Base-by-base conservation (phyloP, 306 rosid genomes). In the Spatholobus suberectus region DNA sequence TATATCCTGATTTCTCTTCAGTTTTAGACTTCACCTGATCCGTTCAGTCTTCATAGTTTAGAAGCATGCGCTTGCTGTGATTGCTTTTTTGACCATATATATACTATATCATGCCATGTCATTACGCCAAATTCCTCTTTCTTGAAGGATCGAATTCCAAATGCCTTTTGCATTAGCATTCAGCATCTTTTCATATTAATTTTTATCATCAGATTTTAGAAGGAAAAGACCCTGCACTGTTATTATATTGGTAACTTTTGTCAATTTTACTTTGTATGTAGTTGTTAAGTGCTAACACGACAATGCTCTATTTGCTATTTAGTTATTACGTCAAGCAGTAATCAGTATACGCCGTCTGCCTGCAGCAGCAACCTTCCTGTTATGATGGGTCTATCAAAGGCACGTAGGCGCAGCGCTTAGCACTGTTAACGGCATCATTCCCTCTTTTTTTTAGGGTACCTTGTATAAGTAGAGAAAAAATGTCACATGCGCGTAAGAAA, bases 11-110 rank as follows among this genome's bases (percentile, higher is more conserved):
- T 8, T 63, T 63, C 68, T 29, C 26, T n/a, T 6, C 5, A 35
- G 24, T 65, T 61, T 17, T 65, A 44, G 15, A 63, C 43, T 55
- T 40, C 20, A 13, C 37, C 5, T 29, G 15, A 37, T 41, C 5
- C 21, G n/a, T 38, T 37, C 29, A 3, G 66, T n/a, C n/a, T 32
- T 15, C 5, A n/a, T 65, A 24, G 37, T 59, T 26, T 4, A 63
- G 24, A 34, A 34, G 34, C 54, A 67, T 67, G 52, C 18, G 34
- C 44, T 52, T 5, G 32, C 73, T 4, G 52, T 41, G 4, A 51
- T 49, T 73, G 63, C 6, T 72, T 72, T 54, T 32, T 20, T 27
- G 44, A 49, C 77, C 73, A 63, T 61, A 26, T 5, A 59, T n/a
- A n/a, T n/a, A n/a, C n/a, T n/a, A n/a, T n/a, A 26, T 12, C n/a